Percentiles rank a stretch among this genome's conserved stretches.
These are phyloP conservation scores for Hansenula anomala DNA, from an alignment of 1,139 yeast species.

Conservation along the genomic window DNA sequence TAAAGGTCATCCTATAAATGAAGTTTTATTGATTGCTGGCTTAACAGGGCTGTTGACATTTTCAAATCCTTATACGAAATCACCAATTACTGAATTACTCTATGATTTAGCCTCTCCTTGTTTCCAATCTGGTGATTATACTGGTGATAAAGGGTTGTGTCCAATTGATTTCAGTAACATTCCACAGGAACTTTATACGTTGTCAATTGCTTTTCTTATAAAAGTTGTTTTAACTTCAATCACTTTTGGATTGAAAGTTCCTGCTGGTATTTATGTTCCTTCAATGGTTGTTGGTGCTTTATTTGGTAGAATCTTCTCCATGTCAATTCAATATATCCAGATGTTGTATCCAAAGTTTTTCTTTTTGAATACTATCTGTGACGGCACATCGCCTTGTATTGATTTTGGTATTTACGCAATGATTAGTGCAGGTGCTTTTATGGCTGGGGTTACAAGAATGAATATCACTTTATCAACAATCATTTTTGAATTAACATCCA, in stretches of 20 bases:
- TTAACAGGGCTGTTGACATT: constrained; percentile 48
- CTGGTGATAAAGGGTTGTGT: constrained; percentile 34
- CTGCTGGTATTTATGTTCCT: constrained; percentile 61
- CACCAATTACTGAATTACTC: constrained; percentile 50
- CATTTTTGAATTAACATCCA: constrained; percentile 55
- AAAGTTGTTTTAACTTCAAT: constrained; percentile 45
- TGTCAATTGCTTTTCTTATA: constrained; percentile 40
- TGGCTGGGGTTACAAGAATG: constrained; percentile 69
- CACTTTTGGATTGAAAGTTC: constrained; percentile 55
- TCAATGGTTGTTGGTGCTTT: constrained; percentile 62
- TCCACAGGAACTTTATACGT: constrained; percentile 30
- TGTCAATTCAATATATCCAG: constrained; percentile 40
- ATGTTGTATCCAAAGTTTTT: constrained; percentile 20
- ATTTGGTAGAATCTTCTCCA: constrained; percentile 51
- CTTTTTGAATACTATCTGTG: constrained; percentile 15
- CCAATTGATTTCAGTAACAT: constrained; percentile 32
- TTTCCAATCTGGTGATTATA: constrained; percentile 14
- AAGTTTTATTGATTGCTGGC: constrained; percentile 43
- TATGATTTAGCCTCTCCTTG: constrained; percentile 53
- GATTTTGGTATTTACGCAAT: constrained; percentile 61
- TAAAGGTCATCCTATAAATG: constrained; percentile 39
- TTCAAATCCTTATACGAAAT: constrained; percentile 49
- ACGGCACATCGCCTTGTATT: constrained; percentile 27
- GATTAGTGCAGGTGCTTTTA: constrained; percentile 64
- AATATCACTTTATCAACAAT: constrained; percentile 58